Base-by-base conservation (phyloP, 1,284 basidiomycete species). In the Boletus semigastroideus region DNA sequence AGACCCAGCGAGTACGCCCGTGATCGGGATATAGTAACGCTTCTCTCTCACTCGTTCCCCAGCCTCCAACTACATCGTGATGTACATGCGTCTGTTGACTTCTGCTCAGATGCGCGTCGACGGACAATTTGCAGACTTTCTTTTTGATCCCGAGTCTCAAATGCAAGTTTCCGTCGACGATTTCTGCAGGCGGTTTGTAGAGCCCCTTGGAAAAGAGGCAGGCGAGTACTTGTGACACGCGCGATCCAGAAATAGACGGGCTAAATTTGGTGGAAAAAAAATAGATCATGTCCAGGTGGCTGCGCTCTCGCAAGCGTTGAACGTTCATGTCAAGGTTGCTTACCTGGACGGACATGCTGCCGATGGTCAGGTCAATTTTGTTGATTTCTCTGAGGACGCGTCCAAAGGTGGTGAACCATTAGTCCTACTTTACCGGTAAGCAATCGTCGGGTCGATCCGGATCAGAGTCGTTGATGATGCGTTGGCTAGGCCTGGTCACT, bases 251-350 rank as follows among this genome's bases (percentile, higher is more conserved):
- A 25, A 34, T 40, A 42, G 46, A 37, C 31, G 45, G 39, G 30
- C n/a, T 48, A 28, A 43, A 46, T 34, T 56, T n/a, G 37, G 13
- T 5, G 16, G 27, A 31, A 42, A 13, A 42, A 50, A 44, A 61
- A 83, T n/a, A n/a, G 93, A 95, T 60, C 86, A 95, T 60, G 84
- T 90, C 19, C 89, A 93, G 63, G 89, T 95, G 58, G 83, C 82
- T 51, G 92, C 92, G 1, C 75, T 96, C 8, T 81, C 86, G 13
- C 76, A 82, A 42, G 87, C 86, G 0, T 71, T 94, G 28, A 72
- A 78, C 37, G 71, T 90, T 45, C 86, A 87, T 51, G 71, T 94
- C 44, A 79, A 83, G 45, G 79, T 94, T 33, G 91, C 91, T 5
- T 94, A 94, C 69, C 77, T 95, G 17, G 90, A 92, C 66, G 78